Evolutionary conservation across 164 flowering plant genomes (phyloP), one percentile per base, ranked within the genome.

Genomic region (Brasenia schreberi): DNA sequence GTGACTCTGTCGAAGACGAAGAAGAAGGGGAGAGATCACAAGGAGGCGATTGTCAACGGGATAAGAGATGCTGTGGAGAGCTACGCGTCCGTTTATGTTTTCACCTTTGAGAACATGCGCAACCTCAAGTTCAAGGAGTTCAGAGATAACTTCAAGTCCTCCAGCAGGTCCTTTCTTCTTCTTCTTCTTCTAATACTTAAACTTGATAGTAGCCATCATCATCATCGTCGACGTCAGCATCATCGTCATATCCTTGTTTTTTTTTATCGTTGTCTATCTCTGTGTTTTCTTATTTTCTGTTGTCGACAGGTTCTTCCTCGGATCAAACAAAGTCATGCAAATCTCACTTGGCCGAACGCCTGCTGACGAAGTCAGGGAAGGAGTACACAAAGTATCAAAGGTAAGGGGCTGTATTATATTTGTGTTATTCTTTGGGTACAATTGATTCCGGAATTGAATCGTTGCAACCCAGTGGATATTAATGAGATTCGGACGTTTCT

Each of bases 291-390:
- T 9, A 17, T 18, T 45, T 44, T 42, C 5, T 5, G 52, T 66
- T 42, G 64, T 18, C 75, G 53, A 23, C 78, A 92, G 96, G 71
- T 92, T 92, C 70, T 92, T 92, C 69, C 93, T 92, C 42, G 96
- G 96, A 7, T 88, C 96, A 53, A 92, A 92, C 79, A 92, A 92
- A 79, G 96, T 92, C 42, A 92, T 92, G 98, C 92, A 92, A 71
- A 73, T 90, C 69, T 73, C 96, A 10, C 72, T 92, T 5, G 98
- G 98, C 1, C 84, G 95, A n/a, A 84, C 92, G 73, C 90, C 65
- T 75, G 61, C 90, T 65, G 98, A 88, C 77, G 96, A 89, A 83
- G 67, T 83, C 58, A 73, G 75, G 65, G 83, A 94, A 1, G 87
- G 88, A 5, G 62, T 92, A 66, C 77, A 82, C 70, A 86, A 87